These are phyloP conservation scores for Ascoidea rubescens DNA, from an alignment of 805 yeast species.

Conservation along the genomic window DNA sequence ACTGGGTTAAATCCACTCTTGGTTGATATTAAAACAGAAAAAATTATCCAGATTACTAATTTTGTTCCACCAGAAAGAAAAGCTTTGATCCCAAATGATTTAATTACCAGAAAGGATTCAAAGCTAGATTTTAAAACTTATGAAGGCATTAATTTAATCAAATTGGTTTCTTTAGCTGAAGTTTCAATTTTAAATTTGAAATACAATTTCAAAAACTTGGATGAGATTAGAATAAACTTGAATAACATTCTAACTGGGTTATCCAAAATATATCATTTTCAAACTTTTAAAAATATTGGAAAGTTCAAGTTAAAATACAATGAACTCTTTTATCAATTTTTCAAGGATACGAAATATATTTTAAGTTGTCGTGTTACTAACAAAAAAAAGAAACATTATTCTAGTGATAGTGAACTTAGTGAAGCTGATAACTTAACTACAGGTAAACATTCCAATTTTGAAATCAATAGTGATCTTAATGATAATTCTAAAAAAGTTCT, in stretches of 20 bases:
- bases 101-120: not conserved
- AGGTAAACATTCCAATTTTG: not conserved
- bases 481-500: not conserved
- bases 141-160: conserved; percentile 3
- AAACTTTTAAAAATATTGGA: too few species aligned
- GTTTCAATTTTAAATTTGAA: conserved; percentile 1
- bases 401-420: not conserved
- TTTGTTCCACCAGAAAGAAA: conserved; percentile 4
- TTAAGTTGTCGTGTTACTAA: not conserved
- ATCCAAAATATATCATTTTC: conserved; percentile 2
- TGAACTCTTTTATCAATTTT: not conserved
- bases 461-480: not conserved
- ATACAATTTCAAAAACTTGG: not conserved
- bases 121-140: not conserved
- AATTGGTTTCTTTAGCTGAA: conserved; percentile 4
- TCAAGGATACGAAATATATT: not conserved
- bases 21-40: conserved; percentile 2
- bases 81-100: not conserved
- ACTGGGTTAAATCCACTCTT: conserved; percentile 5
- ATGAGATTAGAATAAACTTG: not conserved
- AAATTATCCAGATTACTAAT: not conserved
- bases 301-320: too few species aligned
- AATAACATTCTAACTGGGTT: conserved; percentile 2
- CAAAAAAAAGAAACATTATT: not conserved
- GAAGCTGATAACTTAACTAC: conserved; percentile 1